Conservation (phyloP, 2,329 filamentous ascomycete genomes). For the Apiospora phragmitis region DNA sequence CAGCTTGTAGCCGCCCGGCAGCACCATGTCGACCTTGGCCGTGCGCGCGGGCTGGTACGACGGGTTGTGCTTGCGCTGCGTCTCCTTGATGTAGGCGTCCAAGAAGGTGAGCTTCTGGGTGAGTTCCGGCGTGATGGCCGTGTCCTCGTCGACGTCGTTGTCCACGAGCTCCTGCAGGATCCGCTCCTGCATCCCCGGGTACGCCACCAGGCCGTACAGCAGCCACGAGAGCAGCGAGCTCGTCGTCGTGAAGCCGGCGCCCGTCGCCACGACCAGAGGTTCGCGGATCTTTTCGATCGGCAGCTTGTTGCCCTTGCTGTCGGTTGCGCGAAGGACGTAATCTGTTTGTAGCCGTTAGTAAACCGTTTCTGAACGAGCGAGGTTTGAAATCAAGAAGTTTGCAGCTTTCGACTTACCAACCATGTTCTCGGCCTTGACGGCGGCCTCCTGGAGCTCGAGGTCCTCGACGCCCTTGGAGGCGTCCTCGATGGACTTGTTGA, state of each 20-base stretch:
- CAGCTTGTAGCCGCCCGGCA: constrained; percentile 60
- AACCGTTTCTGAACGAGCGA: no score
- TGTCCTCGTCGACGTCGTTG: constrained; percentile 43
- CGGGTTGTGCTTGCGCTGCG: constrained; percentile 59
- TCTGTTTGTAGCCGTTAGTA: no score
- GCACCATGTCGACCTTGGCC: constrained; percentile 53
- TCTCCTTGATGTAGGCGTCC: constrained; percentile 62
- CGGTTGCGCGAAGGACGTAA: constrained; percentile 53
- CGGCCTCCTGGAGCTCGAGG: constrained; percentile 48
- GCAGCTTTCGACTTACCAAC: no score
- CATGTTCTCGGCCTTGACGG: constrained; percentile 46
- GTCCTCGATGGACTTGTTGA: constrained; percentile 38
- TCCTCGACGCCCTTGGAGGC: constrained; percentile 40
- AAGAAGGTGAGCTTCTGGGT: constrained; percentile 51
- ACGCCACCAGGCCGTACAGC: constrained; percentile 52
- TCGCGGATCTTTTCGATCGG: constrained; percentile 42
- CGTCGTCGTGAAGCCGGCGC: constrained; percentile 62
- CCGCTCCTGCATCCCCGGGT: constrained; percentile 55
- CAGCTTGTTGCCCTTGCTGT: constrained; percentile 55
- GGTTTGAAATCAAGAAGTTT: no score
- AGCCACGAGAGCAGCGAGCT: constrained; percentile 60
- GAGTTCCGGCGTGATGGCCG: constrained; percentile 46
- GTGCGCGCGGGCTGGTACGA: constrained; percentile 63
- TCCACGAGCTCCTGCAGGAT: constrained; percentile 60
- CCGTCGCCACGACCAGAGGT: constrained; percentile 51